Evolutionary conservation across 257 asterid genomes (phyloP).

Genomic region (Perilla frutescens): DNA sequence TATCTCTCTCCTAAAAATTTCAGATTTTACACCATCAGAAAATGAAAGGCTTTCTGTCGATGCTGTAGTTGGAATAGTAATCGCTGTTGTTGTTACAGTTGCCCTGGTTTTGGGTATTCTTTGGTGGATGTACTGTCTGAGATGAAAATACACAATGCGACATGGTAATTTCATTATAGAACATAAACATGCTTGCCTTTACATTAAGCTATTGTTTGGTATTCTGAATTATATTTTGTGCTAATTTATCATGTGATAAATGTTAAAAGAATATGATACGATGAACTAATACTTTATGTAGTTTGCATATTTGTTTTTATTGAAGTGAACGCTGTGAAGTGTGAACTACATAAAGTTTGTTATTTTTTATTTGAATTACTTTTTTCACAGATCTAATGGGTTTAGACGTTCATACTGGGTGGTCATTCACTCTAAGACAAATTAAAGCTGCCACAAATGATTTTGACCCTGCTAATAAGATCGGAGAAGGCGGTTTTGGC

Average conservation of each 20-base stretch:
- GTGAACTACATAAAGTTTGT: too few relatives aligned
- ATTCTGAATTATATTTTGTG: too few relatives aligned
- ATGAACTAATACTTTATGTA: slow-evolving; percentile 25
- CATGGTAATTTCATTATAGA: too few relatives aligned
- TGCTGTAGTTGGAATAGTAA: slow-evolving; percentile 53
- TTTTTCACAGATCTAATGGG: slow-evolving; percentile 47
- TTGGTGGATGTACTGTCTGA: too few relatives aligned
- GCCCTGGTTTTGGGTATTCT: neutral
- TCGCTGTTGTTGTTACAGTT: slow-evolving; percentile 43
- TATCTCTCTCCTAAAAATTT: neutral
- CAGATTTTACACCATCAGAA: neutral
- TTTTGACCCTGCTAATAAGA: slow-evolving; percentile 55
- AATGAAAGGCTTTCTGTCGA: slow-evolving; percentile 39
- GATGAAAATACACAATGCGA: too few relatives aligned
- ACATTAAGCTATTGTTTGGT: neutral
- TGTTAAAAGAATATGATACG: slow-evolving; percentile 33
- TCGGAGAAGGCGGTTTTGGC: slow-evolving; percentile 73
- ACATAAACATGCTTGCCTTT: slow-evolving; percentile 23
- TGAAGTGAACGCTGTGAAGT: neutral
- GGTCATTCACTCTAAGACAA: slow-evolving; percentile 49
- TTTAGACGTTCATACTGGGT: slow-evolving; percentile 43
- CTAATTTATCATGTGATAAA: too few relatives aligned
- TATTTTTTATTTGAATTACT: neutral
- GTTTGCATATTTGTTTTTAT: neutral
- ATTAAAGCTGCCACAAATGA: slow-evolving; percentile 54